phyloP scores from a whole-genome alignment of 495 filamentous ascomycete species.

The Penicillium paxilli region DNA sequence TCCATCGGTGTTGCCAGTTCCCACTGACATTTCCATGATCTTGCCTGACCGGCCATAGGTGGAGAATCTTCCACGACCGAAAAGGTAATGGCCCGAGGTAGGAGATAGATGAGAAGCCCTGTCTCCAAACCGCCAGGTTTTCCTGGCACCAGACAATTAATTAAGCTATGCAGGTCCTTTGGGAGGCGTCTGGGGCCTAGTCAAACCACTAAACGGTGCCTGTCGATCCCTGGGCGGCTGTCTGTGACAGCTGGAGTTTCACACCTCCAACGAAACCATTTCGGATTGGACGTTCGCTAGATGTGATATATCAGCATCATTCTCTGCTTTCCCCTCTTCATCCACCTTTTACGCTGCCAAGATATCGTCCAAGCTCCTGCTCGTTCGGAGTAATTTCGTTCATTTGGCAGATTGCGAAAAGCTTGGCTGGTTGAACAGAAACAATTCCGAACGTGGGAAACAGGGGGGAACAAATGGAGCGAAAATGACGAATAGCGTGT shows the following conservation, averaged over 20 bases:
- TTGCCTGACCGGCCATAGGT: slow-evolving; percentile 21
- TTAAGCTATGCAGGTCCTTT: slow-evolving; percentile 15
- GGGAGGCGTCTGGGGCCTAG: slow-evolving; percentile 3
- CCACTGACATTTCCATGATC: slow-evolving; percentile 7
- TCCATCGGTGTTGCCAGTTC: slow-evolving; percentile 12
- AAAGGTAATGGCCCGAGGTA: slow-evolving; percentile 25
- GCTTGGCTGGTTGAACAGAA: slow-evolving; percentile 5
- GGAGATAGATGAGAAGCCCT: slow-evolving; percentile 38
- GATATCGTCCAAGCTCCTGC: slow-evolving; percentile 10
- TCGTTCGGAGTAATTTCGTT: slow-evolving; percentile 16
- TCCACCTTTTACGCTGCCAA: slow-evolving; percentile 22
- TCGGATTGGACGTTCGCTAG: slow-evolving; percentile 6
- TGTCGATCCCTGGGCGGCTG: slow-evolving; percentile 29
- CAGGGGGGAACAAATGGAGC: too few species aligned
- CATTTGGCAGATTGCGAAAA: slow-evolving; percentile 1
- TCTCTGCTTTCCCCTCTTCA: neutral
- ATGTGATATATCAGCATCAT: slow-evolving; percentile 8
- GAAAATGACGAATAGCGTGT: neutral
- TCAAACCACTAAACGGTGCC: slow-evolving; percentile 16
- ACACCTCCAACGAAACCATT: slow-evolving; percentile 11
- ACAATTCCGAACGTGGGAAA: neutral
- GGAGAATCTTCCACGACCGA: slow-evolving; percentile 23
- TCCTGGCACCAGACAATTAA: slow-evolving; percentile 15
- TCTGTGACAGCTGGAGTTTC: slow-evolving; percentile 39
- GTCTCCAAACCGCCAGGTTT: slow-evolving; percentile 14